Evolutionary conservation across 2,329 filamentous ascomycete genomes (phyloP).

Genomic region (Trichoderma atrobrunneum): DNA sequence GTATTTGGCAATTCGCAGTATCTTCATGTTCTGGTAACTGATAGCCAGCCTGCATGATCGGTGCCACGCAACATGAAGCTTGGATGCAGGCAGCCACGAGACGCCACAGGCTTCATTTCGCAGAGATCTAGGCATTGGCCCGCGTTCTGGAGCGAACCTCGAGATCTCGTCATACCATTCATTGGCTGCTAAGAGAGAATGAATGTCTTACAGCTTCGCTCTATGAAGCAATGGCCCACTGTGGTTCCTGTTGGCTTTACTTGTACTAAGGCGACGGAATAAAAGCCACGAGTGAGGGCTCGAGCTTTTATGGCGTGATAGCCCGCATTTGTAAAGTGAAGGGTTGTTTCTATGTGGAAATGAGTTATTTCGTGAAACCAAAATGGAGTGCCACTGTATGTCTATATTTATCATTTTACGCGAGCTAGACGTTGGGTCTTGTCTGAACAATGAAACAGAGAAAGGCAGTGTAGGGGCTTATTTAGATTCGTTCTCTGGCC

Average conservation of each 20-base stretch:
- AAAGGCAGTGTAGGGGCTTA: background rate
- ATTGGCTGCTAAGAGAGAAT: background rate
- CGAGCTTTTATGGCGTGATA: background rate
- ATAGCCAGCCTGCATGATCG: background rate
- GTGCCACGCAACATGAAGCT: background rate
- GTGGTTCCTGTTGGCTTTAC: background rate
- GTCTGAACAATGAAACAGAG: too few species aligned
- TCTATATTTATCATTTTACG: too few species aligned
- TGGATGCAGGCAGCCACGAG: background rate
- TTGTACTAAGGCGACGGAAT: background rate
- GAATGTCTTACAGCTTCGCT: background rate
- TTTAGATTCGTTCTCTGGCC: background rate
- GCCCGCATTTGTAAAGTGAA: background rate
- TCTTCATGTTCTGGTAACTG: background rate
- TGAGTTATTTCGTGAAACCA: background rate
- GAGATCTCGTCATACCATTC: background rate
- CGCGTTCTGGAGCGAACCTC: background rate
- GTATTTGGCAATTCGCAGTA: background rate
- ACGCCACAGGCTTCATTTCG: background rate
- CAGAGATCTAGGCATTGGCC: background rate
- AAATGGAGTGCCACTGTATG: too few species aligned
- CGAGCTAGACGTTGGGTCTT: too few species aligned
- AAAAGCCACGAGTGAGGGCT: background rate
- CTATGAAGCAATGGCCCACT: background rate
- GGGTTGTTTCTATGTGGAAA: background rate